Evolutionary conservation across 1,284 basidiomycete species (phyloP), one percentile per base, ranked within the genome.

Genomic region (Filobasidium uniguttulatum): DNA sequence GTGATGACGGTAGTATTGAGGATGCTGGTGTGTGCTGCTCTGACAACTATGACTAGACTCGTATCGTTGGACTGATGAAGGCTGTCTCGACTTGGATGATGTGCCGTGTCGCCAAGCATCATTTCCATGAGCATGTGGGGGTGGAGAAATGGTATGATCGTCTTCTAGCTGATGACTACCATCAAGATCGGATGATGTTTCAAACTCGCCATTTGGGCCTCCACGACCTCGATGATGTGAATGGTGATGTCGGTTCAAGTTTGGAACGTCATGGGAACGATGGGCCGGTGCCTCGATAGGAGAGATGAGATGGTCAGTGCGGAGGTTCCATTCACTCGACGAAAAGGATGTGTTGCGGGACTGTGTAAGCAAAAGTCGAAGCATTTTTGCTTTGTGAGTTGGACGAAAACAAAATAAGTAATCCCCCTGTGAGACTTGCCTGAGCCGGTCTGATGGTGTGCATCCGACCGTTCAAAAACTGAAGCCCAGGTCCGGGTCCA

Each of bases 11-110:
- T 49, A 41, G 9, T 4, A 49, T 30, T 25, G 38, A 23, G 38
- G 38, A 49, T 3, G 47, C 41, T 7, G 47, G 35, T 17, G 44
- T 49, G 23, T 49, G 47, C 30, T 49, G 47, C 22, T 49, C n/a
- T n/a, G n/a, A n/a, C n/a, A n/a, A n/a, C n/a, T n/a, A n/a, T n/a
- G n/a, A n/a, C n/a, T n/a, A n/a, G n/a, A n/a, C n/a, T n/a, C n/a
- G n/a, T n/a, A n/a, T n/a, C n/a, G n/a, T n/a, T n/a, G n/a, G n/a
- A n/a, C n/a, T n/a, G n/a, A n/a, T n/a, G n/a, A n/a, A n/a, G n/a
- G n/a, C n/a, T n/a, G n/a, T n/a, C n/a, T n/a, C n/a, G n/a, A n/a
- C n/a, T n/a, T 26, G 19, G 23, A 15, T 3, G 15, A 23, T 15
- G n/a, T 20, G 25, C 10, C 19, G 15, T 43, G 29, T 26, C 40